Conservation (phyloP, 2,329 filamentous ascomycete species). For the Plenodomus lindquistii region DNA sequence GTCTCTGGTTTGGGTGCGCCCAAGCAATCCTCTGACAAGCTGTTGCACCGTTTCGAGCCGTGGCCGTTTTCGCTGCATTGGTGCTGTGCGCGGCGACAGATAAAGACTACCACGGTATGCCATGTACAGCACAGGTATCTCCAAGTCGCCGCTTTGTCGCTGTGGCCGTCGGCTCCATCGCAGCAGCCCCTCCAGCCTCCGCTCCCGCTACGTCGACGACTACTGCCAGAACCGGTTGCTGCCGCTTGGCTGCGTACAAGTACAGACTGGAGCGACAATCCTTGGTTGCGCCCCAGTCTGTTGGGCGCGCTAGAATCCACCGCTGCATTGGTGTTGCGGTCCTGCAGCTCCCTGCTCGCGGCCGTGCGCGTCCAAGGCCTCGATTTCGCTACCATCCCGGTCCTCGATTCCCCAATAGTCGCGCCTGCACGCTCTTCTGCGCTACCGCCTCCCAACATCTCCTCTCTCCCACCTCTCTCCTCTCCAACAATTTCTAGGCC, state of each 20-base stretch:
- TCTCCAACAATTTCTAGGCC: conserved; percentile 36
- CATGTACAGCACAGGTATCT: conserved; percentile 6
- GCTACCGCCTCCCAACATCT: conserved; percentile 42
- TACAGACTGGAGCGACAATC: conserved; percentile 12
- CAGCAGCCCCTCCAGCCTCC: conserved; percentile 10
- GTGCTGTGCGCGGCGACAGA: conserved; percentile 20
- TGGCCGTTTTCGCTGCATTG: conserved; percentile 27
- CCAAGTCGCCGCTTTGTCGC: conserved; percentile 19
- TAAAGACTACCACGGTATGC: conserved; percentile 13
- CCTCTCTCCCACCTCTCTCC: conserved; percentile 21
- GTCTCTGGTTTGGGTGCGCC: no score
- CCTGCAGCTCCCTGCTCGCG: conserved; percentile 19
- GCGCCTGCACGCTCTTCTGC: conserved; percentile 34
- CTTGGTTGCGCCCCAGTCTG: conserved; percentile 36
- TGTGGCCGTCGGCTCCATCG: neutral
- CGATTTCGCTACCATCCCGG: conserved; percentile 38
- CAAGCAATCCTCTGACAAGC: neutral
- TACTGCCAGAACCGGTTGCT: conserved; percentile 27
- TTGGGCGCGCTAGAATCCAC: conserved; percentile 38
- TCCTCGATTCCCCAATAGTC: conserved; percentile 36
- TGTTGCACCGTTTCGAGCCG: conserved; percentile 32
- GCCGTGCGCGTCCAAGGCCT: conserved; percentile 24
- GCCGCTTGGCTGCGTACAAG: conserved; percentile 35
- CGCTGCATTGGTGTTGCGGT: conserved; percentile 33
- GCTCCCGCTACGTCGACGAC: conserved; percentile 8